Conservation (phyloP, 2,329 filamentous ascomycete genomes). For the Paraphaeosphaeria sporulosa region DNA sequence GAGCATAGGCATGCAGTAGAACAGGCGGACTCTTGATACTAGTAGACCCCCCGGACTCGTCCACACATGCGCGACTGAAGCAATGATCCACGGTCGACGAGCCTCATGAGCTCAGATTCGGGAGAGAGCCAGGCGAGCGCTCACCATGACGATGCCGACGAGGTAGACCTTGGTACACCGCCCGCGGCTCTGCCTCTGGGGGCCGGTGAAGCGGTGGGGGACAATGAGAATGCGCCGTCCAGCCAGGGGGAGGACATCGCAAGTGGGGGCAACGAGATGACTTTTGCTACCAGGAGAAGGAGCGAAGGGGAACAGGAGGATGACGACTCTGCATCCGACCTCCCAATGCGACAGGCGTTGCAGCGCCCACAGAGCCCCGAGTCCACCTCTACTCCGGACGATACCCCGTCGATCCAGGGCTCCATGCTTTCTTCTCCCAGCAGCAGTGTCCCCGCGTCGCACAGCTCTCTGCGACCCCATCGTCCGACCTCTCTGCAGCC, state of each 20-base stretch:
- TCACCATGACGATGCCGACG: slow-evolving; percentile 61
- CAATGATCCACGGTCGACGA: slow-evolving; percentile 60
- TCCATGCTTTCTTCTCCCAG: slow-evolving; percentile 69
- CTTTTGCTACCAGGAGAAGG: slow-evolving; percentile 41
- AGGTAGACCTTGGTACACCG: slow-evolving; percentile 56
- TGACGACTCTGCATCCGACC: slow-evolving; percentile 31
- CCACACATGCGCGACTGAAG: slow-evolving; percentile 47
- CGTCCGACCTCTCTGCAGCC: slow-evolving; percentile 86
- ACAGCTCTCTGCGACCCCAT: slow-evolving; percentile 73
- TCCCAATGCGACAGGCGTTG: slow-evolving; percentile 23
- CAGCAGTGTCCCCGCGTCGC: slow-evolving; percentile 75
- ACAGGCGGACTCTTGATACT: not conserved
- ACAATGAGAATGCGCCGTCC: slow-evolving; percentile 16
- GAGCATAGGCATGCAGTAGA: slow-evolving; percentile 18
- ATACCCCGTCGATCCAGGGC: slow-evolving; percentile 79
- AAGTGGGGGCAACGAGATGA: slow-evolving; percentile 36
- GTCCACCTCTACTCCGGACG: slow-evolving; percentile 79
- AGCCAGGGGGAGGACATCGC: slow-evolving; percentile 28
- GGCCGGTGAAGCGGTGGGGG: slow-evolving; percentile 47
- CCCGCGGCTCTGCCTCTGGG: slow-evolving; percentile 64
- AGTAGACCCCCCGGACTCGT: not conserved
- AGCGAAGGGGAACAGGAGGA: slow-evolving; percentile 31
- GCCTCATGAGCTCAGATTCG: slow-evolving; percentile 74
- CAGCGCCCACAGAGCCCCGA: slow-evolving; percentile 66
- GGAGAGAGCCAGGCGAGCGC: slow-evolving; percentile 68